Percentiles rank a stretch among this genome's conserved stretches.
Evolutionary conservation across 2,329 filamentous ascomycete species (phyloP).

Genomic region (Drechslera avenae): DNA sequence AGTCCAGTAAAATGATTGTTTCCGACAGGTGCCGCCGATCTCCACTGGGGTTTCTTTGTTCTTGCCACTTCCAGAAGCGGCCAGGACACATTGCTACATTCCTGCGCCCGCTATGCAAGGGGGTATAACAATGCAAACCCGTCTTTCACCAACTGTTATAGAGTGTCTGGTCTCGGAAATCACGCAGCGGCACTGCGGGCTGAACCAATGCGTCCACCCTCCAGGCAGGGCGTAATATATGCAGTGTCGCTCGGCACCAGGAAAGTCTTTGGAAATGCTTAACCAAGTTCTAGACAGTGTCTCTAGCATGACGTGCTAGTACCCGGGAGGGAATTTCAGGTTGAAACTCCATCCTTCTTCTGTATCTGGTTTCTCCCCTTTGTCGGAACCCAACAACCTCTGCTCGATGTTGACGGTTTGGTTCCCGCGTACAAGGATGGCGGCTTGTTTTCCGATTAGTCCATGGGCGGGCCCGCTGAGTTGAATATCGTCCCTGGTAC

Average conservation of each 20-base stretch:
- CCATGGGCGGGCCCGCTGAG: slow-evolving; percentile 42
- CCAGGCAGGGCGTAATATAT: slow-evolving; percentile 8
- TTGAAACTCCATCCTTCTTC: slow-evolving; percentile 28
- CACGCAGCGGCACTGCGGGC: slow-evolving; percentile 15
- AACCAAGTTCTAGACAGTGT: slow-evolving; percentile 26
- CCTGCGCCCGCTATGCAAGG: slow-evolving; percentile 43
- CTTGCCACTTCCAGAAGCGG: slow-evolving; percentile 38
- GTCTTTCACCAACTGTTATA: slow-evolving; percentile 22
- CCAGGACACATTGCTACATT: slow-evolving; percentile 44
- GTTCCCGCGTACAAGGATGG: slow-evolving; percentile 39
- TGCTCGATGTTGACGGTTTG: slow-evolving; percentile 37
- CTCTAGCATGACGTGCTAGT: slow-evolving; percentile 27
- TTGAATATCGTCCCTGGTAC: slow-evolving; percentile 43
- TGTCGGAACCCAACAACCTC: slow-evolving; percentile 17
- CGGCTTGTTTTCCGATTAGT: slow-evolving; percentile 46
- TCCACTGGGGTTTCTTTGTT: slow-evolving; percentile 47
- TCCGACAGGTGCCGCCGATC: slow-evolving; percentile 40
- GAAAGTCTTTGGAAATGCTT: slow-evolving; percentile 1
- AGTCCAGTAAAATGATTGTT: slow-evolving; percentile 45
- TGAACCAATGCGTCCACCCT: slow-evolving; percentile 1
- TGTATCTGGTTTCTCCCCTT: slow-evolving; percentile 21
- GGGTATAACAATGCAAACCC: slow-evolving; percentile 33
- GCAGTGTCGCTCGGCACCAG: background rate
- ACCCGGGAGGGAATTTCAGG: slow-evolving; percentile 41
- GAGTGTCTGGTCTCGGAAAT: slow-evolving; percentile 24